Base-by-base conservation (phyloP, 345 rosid genomes). In the Diplotaxis tenuifolia region DNA sequence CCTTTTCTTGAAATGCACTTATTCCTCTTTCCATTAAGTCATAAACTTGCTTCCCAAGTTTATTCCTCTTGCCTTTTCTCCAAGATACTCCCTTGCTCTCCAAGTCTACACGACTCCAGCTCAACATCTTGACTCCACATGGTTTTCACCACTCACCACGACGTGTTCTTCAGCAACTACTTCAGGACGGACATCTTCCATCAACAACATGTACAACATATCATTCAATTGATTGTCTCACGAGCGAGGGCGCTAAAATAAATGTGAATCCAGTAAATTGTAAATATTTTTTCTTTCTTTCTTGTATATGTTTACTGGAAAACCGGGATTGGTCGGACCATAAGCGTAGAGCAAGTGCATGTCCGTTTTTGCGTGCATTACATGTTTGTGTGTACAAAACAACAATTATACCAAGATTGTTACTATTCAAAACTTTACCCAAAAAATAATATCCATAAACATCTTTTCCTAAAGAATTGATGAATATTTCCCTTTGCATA, bases 291-390 rank as follows among this genome's bases (percentile, higher is more conserved):
- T 34, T 59, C 20, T 61, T 34, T 5, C 14, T 52, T 52, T 18
- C 18, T 21, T 27, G 40, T 60, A 53, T 47, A 6, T 6, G 5
- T 38, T 42, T 2, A 69, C 79, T 76, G 21, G 42, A 7, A 70
- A 76, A 70, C 71, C 22, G 79, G 79, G 71, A 42, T 42, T 56
- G 75, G 79, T 70, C 75, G 79, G 79, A 70, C 75, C 71, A 62
- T 69, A 54, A 2, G 42, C 22, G 52, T 28, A 69, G 42, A 62
- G 40, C 69, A 69, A 75, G 74, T 69, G 64, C 70, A 62, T 62
- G 40, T 69, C 75, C 71, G 53, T 69, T 69, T 61, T 68, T 62
- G 8, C 38, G 58, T 68, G 69, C 62, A 53, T 67, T 16, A 25
- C 67, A 57, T 67, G 67, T 67, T 74, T 67, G 27, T 52, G 47